Conservation (phyloP, 2,329 filamentous ascomycete species). For the Talaromyces sp. region DNA sequence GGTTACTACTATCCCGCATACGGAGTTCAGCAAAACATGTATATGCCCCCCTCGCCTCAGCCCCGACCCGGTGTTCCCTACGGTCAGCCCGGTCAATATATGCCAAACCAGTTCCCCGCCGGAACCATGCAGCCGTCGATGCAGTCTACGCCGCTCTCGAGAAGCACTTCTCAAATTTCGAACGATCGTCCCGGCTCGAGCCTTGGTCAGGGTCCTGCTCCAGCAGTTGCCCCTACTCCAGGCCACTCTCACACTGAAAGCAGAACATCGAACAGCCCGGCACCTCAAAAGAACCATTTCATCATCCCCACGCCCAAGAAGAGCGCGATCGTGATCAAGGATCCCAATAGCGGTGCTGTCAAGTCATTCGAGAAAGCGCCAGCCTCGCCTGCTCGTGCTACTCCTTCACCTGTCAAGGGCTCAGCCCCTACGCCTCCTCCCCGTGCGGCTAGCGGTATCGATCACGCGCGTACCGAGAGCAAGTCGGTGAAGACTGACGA, state of each 20-base stretch:
- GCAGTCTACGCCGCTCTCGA: constrained; percentile 70
- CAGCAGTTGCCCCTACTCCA: constrained; percentile 50
- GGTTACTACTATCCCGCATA: constrained; percentile 44
- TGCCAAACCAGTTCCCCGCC: constrained; percentile 52
- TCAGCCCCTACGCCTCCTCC: constrained; percentile 77
- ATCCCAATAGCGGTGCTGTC: constrained; percentile 72
- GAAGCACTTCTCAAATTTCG: constrained; percentile 76
- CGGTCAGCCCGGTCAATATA: constrained; percentile 47
- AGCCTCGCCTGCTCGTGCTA: constrained; percentile 56
- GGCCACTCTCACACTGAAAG: constrained; percentile 51
- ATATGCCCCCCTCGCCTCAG: constrained; percentile 48
- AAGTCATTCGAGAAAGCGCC: constrained; percentile 68
- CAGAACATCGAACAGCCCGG: constrained; percentile 55
- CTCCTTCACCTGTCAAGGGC: constrained; percentile 56
- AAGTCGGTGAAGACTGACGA: constrained; percentile 68
- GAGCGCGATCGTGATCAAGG: constrained; percentile 79
- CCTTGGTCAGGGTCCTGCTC: constrained; percentile 55
- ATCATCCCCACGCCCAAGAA: constrained; percentile 64
- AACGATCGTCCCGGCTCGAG: constrained; percentile 62
- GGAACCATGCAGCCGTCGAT: constrained; percentile 45
- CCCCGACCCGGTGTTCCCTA: constrained; percentile 50
- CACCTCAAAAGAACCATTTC: constrained; percentile 61
- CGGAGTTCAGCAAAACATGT: constrained; percentile 39
- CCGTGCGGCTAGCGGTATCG: constrained; percentile 59
- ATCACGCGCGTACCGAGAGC: constrained; percentile 63